phyloP scores from a whole-genome alignment of 495 filamentous ascomycete genomes.

The Aspergillus avenaceus region DNA sequence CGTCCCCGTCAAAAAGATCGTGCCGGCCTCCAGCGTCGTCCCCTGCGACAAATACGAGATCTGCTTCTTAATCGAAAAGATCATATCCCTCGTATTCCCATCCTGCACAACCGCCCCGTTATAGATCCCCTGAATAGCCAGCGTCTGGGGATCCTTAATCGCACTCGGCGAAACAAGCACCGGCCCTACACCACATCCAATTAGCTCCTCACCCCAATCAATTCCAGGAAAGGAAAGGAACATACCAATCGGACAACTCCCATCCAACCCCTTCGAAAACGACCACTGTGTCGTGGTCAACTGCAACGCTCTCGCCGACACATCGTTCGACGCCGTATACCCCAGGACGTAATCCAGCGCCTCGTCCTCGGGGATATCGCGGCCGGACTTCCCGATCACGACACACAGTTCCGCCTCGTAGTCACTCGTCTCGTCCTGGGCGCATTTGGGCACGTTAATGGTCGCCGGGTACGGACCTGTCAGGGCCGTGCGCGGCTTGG shows the following conservation, averaged over 20 bases:
- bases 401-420: slow-evolving; percentile 73
- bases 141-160: slow-evolving; percentile 53
- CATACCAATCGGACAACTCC: neutral
- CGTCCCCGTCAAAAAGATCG: slow-evolving; percentile 73
- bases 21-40: slow-evolving; percentile 64
- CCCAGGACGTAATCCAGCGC: slow-evolving; percentile 68
- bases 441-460: slow-evolving; percentile 51
- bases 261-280: neutral
- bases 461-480: slow-evolving; percentile 50
- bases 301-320: slow-evolving; percentile 71
- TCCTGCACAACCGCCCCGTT: slow-evolving; percentile 67
- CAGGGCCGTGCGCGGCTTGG: slow-evolving; percentile 65
- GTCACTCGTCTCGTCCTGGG: slow-evolving; percentile 40
- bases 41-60: slow-evolving; percentile 65
- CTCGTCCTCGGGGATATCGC: slow-evolving; percentile 54
- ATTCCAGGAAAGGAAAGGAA: neutral
- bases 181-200: slow-evolving; percentile 52
- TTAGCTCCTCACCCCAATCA: too few relatives aligned
- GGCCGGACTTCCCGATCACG: slow-evolving; percentile 58
- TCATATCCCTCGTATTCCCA: slow-evolving; percentile 62
- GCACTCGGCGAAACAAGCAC: slow-evolving; percentile 54
- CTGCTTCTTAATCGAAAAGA: slow-evolving; percentile 63
- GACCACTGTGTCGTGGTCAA: slow-evolving; percentile 19
- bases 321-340: slow-evolving; percentile 68
- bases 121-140: slow-evolving; percentile 54